These are phyloP conservation scores for Xylariaceae sp. DNA, from an alignment of 2,329 filamentous ascomycete species.

Conservation along the genomic window DNA sequence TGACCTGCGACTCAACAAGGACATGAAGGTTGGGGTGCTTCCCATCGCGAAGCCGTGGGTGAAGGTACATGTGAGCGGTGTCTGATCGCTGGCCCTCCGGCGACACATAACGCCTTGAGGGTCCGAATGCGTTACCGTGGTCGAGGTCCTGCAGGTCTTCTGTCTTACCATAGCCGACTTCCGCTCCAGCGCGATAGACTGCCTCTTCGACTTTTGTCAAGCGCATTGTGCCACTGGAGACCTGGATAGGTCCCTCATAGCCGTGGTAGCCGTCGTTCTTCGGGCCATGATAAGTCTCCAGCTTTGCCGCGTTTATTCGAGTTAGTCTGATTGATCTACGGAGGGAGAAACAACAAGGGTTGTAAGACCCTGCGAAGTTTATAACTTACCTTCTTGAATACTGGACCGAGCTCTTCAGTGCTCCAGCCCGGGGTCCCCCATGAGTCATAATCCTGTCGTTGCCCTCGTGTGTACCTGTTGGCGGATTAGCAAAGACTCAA, in stretches of 20 bases:
- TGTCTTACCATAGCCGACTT: constrained; percentile 44
- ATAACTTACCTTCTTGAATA: constrained; percentile 43
- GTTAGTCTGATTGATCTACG: not conserved
- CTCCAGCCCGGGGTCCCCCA: constrained; percentile 32
- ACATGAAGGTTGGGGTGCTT: constrained; percentile 32
- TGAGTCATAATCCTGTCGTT: constrained; percentile 32
- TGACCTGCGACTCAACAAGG: constrained; percentile 29
- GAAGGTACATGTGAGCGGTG: constrained; percentile 28
- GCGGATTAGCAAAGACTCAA: constrained; percentile 1
- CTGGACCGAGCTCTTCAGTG: constrained; percentile 39
- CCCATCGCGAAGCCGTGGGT: constrained; percentile 27
- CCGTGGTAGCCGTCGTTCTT: constrained; percentile 43
- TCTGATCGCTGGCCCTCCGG: constrained; percentile 29
- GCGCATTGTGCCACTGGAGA: constrained; percentile 43
- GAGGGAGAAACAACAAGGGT: not conserved
- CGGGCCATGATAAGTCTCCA: constrained; percentile 31
- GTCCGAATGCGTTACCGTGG: constrained; percentile 32
- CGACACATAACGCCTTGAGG: constrained; percentile 24
- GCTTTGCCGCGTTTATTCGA: constrained; percentile 12
- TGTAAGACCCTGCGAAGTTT: not conserved
- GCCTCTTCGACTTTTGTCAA: constrained; percentile 38
- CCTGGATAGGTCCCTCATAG: constrained; percentile 42
- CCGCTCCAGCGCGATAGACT: constrained; percentile 42
- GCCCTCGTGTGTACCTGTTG: constrained; percentile 31
- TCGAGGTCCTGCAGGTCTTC: constrained; percentile 47